phyloP scores from a whole-genome alignment of 139 green algal genomes.

The Chlorella sp. region DNA sequence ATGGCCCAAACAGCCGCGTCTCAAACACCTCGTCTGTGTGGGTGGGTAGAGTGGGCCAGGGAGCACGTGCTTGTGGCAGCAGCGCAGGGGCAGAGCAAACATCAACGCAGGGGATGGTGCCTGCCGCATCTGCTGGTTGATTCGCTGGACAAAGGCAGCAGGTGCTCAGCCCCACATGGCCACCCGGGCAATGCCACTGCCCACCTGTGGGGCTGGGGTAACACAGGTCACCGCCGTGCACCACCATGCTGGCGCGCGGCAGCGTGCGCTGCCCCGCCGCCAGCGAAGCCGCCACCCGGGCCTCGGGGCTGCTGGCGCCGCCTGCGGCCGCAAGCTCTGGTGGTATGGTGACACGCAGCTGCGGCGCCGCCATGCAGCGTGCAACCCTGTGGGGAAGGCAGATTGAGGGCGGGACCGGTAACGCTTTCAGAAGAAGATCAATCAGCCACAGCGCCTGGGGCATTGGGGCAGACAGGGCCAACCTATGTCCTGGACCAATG shows the following conservation, averaged over 20 bases:
- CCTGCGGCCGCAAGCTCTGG: constrained; percentile 18
- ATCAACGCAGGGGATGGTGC: no score
- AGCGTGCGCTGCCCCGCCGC: constrained; percentile 48
- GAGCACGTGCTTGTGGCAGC: background rate
- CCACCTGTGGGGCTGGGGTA: constrained; percentile 84
- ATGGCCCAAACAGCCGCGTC: constrained; percentile 81
- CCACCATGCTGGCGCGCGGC: constrained; percentile 71
- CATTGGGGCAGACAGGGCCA: no score
- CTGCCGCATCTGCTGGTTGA: no score
- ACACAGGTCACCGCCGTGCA: constrained; percentile 89
- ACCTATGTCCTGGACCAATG: no score
- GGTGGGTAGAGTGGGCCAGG: background rate
- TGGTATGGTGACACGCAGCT: constrained; percentile 50
- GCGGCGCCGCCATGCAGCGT: constrained; percentile 70
- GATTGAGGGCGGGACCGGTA: background rate
- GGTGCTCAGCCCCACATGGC: no score
- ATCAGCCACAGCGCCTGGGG: no score
- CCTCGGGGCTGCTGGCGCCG: background rate
- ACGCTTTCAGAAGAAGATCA: no score
- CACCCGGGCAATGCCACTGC: background rate
- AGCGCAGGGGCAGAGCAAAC: background rate
- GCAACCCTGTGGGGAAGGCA: constrained; percentile 58
- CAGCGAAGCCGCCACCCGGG: background rate
- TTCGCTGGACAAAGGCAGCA: no score
- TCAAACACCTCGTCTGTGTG: constrained; percentile 80